Evolutionary conservation across 495 filamentous ascomycete species (phyloP).

Genomic region (Tetracladium marchalianum): DNA sequence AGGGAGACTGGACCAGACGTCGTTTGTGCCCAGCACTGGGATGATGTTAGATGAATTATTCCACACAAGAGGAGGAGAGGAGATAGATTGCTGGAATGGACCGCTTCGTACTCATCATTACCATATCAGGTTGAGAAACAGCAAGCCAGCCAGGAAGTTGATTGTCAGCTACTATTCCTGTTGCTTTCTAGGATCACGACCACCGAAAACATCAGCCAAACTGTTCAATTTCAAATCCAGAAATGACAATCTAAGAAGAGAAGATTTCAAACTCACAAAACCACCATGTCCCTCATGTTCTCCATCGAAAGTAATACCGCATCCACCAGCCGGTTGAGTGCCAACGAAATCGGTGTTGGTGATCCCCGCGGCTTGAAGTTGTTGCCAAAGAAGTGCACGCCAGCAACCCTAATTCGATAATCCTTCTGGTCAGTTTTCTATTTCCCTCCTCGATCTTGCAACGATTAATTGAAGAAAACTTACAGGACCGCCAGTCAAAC

Average conservation of each 20-base stretch:
- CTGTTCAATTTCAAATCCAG: no score
- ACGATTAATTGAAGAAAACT: background rate
- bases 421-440: background rate
- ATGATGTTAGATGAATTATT: no score
- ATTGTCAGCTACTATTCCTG: conserved; percentile 29
- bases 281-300: conserved; percentile 38
- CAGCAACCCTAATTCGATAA: conserved; percentile 26
- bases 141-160: conserved; percentile 31
- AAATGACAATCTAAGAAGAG: no score
- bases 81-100: no score
- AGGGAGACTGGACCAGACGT: conserved; percentile 30
- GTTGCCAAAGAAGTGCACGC: conserved; percentile 29
- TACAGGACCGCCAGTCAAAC: conserved; percentile 30
- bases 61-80: no score
- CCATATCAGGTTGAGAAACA: conserved; percentile 28
- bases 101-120: conserved; percentile 22
- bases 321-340: conserved; percentile 25
- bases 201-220: no score
- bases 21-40: conserved; percentile 36
- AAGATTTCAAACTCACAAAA: conserved; percentile 13
- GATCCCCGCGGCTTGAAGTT: conserved; percentile 21
- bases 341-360: conserved; percentile 31
- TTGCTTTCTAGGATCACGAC: conserved; percentile 13
- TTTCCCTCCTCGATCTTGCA: background rate
- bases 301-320: conserved; percentile 33